A percentile compares a stretch with the other conserved stretches of the same genome.
Evolutionary conservation across 345 rosid genomes (phyloP).

Genomic region (Sisymbrium altissimum): DNA sequence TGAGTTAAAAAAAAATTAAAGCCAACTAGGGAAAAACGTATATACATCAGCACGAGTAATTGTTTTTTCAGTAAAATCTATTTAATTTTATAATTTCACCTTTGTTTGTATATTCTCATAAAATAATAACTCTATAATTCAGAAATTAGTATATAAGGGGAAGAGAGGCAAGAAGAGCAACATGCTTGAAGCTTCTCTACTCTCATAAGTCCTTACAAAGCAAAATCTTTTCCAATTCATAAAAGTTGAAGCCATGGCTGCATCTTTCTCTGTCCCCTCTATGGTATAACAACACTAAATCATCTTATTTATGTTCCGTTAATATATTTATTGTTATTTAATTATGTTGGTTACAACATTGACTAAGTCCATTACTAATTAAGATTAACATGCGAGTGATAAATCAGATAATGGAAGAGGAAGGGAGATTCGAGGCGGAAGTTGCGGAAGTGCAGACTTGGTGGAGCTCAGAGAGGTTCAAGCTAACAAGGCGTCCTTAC

Average conservation of each 20-base stretch:
- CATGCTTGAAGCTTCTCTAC: constrained; percentile 35
- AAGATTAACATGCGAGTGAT: neutral
- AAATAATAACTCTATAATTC: neutral
- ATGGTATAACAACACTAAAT: constrained; percentile 50
- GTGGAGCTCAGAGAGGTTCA: constrained; percentile 99
- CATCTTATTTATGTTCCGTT: neutral
- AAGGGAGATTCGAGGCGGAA: constrained; percentile 84
- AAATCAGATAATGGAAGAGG: constrained; percentile 81
- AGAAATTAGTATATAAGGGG: constrained; percentile 35
- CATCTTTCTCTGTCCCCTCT: constrained; percentile 88
- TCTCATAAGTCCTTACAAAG: constrained; percentile 17
- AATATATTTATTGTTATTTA: neutral
- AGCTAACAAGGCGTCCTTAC: constrained; percentile 77
- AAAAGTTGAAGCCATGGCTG: constrained; percentile 70
- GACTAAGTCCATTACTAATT: neutral
- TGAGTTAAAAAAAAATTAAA: neutral
- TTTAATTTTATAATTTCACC: neutral
- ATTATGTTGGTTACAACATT: neutral
- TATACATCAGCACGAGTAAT: neutral
- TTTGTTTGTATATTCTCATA: neutral
- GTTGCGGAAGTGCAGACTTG: constrained; percentile 93
- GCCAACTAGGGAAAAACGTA: neutral
- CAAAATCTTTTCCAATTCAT: constrained; percentile 1
- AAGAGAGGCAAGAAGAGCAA: constrained; percentile 20
- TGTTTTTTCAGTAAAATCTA: neutral